Evolutionary conservation across 2,329 filamentous ascomycete genomes (phyloP).

Genomic region (Endothia cerciana): DNA sequence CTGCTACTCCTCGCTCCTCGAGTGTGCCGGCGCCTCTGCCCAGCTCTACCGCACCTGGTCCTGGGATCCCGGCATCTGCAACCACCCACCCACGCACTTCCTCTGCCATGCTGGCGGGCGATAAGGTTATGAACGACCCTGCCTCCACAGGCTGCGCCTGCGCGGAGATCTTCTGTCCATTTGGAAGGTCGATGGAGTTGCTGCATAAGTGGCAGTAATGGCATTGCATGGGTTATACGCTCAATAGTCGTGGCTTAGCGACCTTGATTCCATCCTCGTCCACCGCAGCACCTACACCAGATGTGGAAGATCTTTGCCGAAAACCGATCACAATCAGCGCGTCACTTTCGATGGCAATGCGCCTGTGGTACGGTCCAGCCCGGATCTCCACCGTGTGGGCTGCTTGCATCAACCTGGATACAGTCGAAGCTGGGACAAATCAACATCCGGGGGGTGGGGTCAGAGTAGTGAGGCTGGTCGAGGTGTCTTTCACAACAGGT

Average conservation of each 20-base stretch:
- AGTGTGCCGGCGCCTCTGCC: neutral
- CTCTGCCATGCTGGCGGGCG: constrained; percentile 4
- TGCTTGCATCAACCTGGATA: too few relatives aligned
- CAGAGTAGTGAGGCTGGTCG: neutral
- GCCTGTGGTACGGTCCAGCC: constrained; percentile 16
- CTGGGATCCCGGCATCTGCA: neutral
- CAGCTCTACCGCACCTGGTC: neutral
- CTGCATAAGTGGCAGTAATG: constrained; percentile 5
- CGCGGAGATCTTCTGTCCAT: constrained; percentile 20
- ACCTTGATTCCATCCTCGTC: neutral
- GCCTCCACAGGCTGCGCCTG: neutral
- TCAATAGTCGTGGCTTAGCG: constrained; percentile 7
- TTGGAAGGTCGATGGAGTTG: constrained; percentile 20
- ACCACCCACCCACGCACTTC: neutral
- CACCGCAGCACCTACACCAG: neutral
- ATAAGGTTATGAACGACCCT: constrained; percentile 10
- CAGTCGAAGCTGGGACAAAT: neutral
- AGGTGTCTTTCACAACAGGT: neutral
- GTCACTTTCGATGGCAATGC: constrained; percentile 10
- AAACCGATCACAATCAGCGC: constrained; percentile 4
- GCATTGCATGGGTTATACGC: neutral
- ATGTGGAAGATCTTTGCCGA: constrained; percentile 1
- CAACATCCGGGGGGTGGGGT: neutral
- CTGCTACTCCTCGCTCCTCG: neutral
- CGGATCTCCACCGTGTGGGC: neutral